Evolutionary conservation across 2,329 filamentous ascomycete genomes (phyloP), one percentile per base, ranked within the genome.

Genomic region (Pseudogymnoascus sp.): DNA sequence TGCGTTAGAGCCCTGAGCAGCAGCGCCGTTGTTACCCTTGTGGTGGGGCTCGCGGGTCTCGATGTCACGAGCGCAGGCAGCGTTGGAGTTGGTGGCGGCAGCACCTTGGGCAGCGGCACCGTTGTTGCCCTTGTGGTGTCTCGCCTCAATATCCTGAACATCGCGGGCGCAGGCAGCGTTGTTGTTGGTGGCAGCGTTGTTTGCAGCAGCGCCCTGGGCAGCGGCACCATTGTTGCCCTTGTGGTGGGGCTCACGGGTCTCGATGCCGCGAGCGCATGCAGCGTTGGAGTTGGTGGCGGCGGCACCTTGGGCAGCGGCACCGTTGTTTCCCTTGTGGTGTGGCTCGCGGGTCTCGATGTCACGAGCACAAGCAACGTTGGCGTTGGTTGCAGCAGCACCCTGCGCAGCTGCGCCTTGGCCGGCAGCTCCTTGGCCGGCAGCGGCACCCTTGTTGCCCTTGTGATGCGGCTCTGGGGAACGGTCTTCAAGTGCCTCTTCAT

Each of bases 321-420:
- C 67, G 47, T 69, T 67, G 3, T 63, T 63, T 5, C 63, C 65
- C 6, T 64, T 68, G 26, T 67, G 65, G 29, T 68, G 65, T 15
- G 65, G 31, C 26, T 65, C 63, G 4, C 65, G 7, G 3, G 59
- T 58, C 3, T 63, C 64, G 17, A 29, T 62, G 62, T 40, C 31
- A 60, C 24, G 31, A 13, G 41, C 47, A 17, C 31, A 9, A 21
- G 21, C 21, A 21, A 21, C 21, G 13, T 21, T 50, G 47, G 24
- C 26, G 36, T 47, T 5, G 59, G 54, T 26, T 47, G 61, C 5
- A 11, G 40, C 17, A 13, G 40, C 17, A 4, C 63, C 40, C 10
- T 50, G 33, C 2, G 21, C 33, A 41, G 17, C 59, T 5, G 59
- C 36, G 10, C 37, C 58, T 29, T 60, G 40, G 33, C 31, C 58